These are phyloP conservation scores for Cryptococcus floricola DNA, from an alignment of 1,284 basidiomycete species.

Conservation along the genomic window DNA sequence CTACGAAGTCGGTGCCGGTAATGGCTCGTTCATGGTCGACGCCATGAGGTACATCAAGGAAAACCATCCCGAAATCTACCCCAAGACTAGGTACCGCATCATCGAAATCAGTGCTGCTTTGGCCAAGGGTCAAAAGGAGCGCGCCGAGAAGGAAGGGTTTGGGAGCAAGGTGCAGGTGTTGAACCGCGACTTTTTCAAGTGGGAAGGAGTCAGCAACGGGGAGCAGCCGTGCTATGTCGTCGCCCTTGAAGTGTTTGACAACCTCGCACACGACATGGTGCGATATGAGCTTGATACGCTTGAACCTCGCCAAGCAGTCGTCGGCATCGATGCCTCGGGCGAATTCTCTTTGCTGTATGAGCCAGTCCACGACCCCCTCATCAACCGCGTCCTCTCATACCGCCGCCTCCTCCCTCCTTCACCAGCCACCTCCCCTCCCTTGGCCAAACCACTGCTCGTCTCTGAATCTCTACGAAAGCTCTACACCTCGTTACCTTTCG, in stretches of 20 bases:
- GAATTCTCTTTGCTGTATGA: slow-evolving; percentile 85
- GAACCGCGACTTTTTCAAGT: slow-evolving; percentile 83
- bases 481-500: slow-evolving; percentile 72
- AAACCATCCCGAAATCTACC: slow-evolving; percentile 84
- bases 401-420: slow-evolving; percentile 62
- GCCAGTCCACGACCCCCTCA: slow-evolving; percentile 77
- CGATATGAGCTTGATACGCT: slow-evolving; percentile 77
- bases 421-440: slow-evolving; percentile 36
- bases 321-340: slow-evolving; percentile 74
- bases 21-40: slow-evolving; percentile 87
- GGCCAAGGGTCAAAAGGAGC: slow-evolving; percentile 65
- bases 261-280: slow-evolving; percentile 93
- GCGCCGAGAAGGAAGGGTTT: slow-evolving; percentile 53
- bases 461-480: slow-evolving; percentile 57
- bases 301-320: slow-evolving; percentile 76
- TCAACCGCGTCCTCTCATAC: slow-evolving; percentile 58
- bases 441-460: slow-evolving; percentile 29
- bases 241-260: slow-evolving; percentile 95
- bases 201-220: slow-evolving; percentile 61
- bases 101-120: slow-evolving; percentile 87
- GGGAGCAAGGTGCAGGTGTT: slow-evolving; percentile 67
- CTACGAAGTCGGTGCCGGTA: slow-evolving; percentile 97
- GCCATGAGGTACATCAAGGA: slow-evolving; percentile 75
- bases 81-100: slow-evolving; percentile 76
- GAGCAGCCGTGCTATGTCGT: slow-evolving; percentile 85